Evolutionary conservation across 352 stramenopile genomes (phyloP), one percentile per base, ranked within the genome.

Genomic region (Aphanomyces cochlioides): DNA sequence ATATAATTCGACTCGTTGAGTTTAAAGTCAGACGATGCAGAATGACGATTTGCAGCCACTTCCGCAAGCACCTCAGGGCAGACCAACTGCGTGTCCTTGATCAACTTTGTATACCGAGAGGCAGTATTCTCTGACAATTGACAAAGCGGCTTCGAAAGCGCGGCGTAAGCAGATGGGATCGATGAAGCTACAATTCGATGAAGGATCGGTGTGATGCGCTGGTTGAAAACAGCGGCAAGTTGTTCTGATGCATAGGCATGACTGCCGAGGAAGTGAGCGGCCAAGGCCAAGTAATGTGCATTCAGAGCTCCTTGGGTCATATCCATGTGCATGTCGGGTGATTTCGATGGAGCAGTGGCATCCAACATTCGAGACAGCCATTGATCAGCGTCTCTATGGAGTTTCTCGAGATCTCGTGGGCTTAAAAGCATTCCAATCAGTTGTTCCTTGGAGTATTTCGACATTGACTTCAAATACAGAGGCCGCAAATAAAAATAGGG

Each of bases 221-320:
- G 39, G 13, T 37, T 37, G 37, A 61, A 61, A 12, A n/a, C 2
- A 12, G 54, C 39, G 28, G 7, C 28, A 37, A 61, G 54, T n/a
- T 40, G 54, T 7, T 17, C n/a, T 12, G 17, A 40, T 10, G 64
- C 64, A 34, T 70, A 70, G 15, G 64, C 47, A 43, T 70, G 64
- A 28, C n/a, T 39, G 37, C 64, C 64, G 1, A 70, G 17, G 40
- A 61, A 21, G 47, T 70, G 64, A 6, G 64, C 64, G 3, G 64
- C 45, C 13, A 70, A 41, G 21, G 64, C 64, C 36, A 70, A 34
- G 7, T 70, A 54, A 19, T 70, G 64, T 19, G 61, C 19, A 40
- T 39, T 34, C 48, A 56, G 47, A 5, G 64, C 64, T 10, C 40
- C 38, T 15, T 40, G 45, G 4, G 64, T 28, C 19, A 70, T 54